These are phyloP conservation scores for Hypomontagnella monticulosa DNA, from an alignment of 495 filamentous ascomycete genomes.

Conservation along the genomic window DNA sequence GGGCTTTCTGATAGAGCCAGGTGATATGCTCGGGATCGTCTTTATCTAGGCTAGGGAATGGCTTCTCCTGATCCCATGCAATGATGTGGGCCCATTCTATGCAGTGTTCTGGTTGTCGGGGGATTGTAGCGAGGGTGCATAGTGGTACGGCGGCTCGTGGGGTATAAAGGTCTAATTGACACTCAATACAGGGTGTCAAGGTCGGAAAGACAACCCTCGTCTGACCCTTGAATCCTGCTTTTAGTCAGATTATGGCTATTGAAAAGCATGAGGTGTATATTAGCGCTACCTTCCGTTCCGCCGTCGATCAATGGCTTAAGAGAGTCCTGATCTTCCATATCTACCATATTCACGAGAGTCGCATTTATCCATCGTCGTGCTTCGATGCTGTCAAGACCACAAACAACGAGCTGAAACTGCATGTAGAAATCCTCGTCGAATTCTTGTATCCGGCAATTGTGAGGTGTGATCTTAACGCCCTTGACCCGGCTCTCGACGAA, in stretches of 20 bases:
- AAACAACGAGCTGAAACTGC: slow-evolving; percentile 93
- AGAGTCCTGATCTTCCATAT: slow-evolving; percentile 75
- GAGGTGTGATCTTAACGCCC: slow-evolving; percentile 90
- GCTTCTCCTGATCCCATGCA: slow-evolving; percentile 70
- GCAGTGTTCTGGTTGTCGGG: slow-evolving; percentile 96
- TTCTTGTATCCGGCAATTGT: slow-evolving; percentile 95
- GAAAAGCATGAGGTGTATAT: slow-evolving; percentile 33
- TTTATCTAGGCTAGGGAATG: slow-evolving; percentile 79
- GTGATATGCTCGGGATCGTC: slow-evolving; percentile 97
- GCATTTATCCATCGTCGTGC: slow-evolving; percentile 98
- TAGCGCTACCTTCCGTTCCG: slow-evolving; percentile 81
- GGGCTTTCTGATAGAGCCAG: slow-evolving; percentile 92
- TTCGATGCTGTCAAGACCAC: slow-evolving; percentile 97
- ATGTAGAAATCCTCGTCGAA: slow-evolving; percentile 98
- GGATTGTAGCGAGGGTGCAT: slow-evolving; percentile 96
- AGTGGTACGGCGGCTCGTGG: slow-evolving; percentile 93
- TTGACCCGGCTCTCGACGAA: slow-evolving; percentile 91
- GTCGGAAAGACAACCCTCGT: slow-evolving; percentile 92
- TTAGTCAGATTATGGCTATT: slow-evolving; percentile 45
- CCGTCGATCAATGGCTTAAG: slow-evolving; percentile 95
- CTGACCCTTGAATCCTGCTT: slow-evolving; percentile 89
- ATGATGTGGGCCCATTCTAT: slow-evolving; percentile 98
- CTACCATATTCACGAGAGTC: slow-evolving; percentile 86
- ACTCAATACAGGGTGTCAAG: slow-evolving; percentile 95
- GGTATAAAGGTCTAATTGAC: slow-evolving; percentile 97